Base-by-base conservation (phyloP, 2,329 filamentous ascomycete species). In the Penicillium paneum region DNA sequence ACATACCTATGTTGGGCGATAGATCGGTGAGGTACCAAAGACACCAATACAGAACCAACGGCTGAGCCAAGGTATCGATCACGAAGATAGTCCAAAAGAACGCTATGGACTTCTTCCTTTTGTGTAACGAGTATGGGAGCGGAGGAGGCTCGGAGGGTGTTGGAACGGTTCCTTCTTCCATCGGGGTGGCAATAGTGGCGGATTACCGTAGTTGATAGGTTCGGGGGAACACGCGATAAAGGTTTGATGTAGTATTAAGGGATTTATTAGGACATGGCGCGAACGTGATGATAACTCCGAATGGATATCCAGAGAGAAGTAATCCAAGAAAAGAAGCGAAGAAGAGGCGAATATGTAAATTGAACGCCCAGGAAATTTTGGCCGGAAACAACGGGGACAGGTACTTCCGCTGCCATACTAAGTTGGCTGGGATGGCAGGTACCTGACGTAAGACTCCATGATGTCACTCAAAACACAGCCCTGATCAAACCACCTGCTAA, bases 51-150 rank as follows among this genome's bases (percentile, higher is more conserved):
- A 86, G 74, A 3, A 75, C 78, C 55, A 86, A 76, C 17, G 83
- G 83, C 70, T 84, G 81, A 53, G 74, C 78, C 55, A 84, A 73
- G 47, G 79, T 82, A 70, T 86, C 83, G 54, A 85, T 63, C 21
- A 85, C 65, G 52, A 85, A 83, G 38, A 86, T 66, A 0, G 73
- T 72, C 83, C 83, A 86, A 71, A 86, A 86, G 57, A 82, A 70
- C 35, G 77, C 71, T 57, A 86, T 84, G 32, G 78, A 74, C 69
- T 78, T 79, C 64, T 83, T 83, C 41, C 83, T 73, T 8, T 76
- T 71, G 45, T 75, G 76, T 39, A 85, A 67, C 21, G 78, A 79
- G 70, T 85, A 85, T 24, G 83, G 79, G 35, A 85, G 74, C 17
- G 78, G 74, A 44, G 82, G 82, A 54, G 73, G 75, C 47, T 68